Conservation (phyloP, 495 filamentous ascomycete genomes). For the Thermochaetoides thermophila region DNA sequence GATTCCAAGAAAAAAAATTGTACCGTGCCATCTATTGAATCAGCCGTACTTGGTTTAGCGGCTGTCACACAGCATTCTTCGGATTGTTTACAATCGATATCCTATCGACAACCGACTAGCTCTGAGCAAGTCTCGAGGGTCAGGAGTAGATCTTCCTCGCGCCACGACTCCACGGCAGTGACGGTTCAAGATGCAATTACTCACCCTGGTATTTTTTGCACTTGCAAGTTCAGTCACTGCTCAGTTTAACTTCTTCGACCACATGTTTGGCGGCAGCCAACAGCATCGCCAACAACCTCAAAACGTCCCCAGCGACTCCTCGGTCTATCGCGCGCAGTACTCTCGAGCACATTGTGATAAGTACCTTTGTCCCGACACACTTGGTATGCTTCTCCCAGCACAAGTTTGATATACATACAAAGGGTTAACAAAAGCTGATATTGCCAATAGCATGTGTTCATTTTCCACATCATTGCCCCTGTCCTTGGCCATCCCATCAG, state of each 20-base stretch:
- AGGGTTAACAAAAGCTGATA: neutral
- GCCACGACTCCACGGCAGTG: too few relatives aligned
- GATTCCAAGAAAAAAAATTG: too few relatives aligned
- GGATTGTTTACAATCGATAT: too few relatives aligned
- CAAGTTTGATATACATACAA: neutral
- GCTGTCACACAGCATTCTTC: too few relatives aligned
- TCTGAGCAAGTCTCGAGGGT: too few relatives aligned
- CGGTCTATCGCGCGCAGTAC: conserved; percentile 61
- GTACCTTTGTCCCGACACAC: conserved; percentile 82
- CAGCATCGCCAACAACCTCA: conserved; percentile 47
- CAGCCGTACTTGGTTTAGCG: too few relatives aligned
- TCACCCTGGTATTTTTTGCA: too few relatives aligned
- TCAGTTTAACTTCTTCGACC: conserved; percentile 85
- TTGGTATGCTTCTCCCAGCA: conserved; percentile 28
- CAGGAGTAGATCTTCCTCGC: too few relatives aligned
- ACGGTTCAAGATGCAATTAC: too few relatives aligned
- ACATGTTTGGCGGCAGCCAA: conserved; percentile 45
- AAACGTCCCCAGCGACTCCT: conserved; percentile 64
- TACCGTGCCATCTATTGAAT: too few relatives aligned
- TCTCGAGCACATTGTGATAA: conserved; percentile 58
- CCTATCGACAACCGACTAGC: too few relatives aligned
- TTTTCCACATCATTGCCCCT: conserved; percentile 90
- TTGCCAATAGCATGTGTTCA: conserved; percentile 54
- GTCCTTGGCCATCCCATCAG: conserved; percentile 62
- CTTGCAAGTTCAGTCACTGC: conserved; percentile 22